phyloP scores from a whole-genome alignment of 257 asterid species.

The Oldenlandia corymbosa region DNA sequence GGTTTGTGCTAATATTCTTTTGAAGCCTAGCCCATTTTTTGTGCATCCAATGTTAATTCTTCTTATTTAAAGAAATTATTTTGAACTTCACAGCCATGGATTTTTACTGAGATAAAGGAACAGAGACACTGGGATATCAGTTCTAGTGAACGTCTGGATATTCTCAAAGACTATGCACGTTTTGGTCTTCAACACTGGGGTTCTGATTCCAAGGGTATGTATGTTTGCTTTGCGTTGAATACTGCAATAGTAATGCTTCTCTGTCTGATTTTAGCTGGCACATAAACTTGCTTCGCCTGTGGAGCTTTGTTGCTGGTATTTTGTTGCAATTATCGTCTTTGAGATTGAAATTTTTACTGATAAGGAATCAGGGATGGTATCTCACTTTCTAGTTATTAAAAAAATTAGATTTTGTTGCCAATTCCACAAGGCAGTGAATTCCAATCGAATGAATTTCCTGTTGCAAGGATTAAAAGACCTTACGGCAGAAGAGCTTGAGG shows the following conservation, averaged over 20 bases:
- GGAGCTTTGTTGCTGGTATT: not conserved
- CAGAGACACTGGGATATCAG: slow-evolving; percentile 98
- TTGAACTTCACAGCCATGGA: slow-evolving; percentile 72
- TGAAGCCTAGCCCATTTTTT: slow-evolving; percentile 6
- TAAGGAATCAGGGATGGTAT: not conserved
- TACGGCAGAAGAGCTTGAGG: not conserved
- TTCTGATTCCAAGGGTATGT: slow-evolving; percentile 83
- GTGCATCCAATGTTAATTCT: not conserved
- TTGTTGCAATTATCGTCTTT: not conserved
- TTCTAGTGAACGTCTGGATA: slow-evolving; percentile 70
- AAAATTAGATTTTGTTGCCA: not conserved
- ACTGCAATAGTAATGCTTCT: not conserved
- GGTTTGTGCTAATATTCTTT: slow-evolving; percentile 40
- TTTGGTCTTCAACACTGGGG: slow-evolving; percentile 99
- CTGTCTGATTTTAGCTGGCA: not conserved
- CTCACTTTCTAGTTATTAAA: not conserved
- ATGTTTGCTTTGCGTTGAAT: not conserved
- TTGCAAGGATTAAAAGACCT: not conserved
- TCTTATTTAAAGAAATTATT: slow-evolving; percentile 3
- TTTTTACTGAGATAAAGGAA: slow-evolving; percentile 94
- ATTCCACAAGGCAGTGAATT: not conserved
- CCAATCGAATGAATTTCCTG: not conserved
- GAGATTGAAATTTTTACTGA: not conserved
- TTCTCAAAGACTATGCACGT: slow-evolving; percentile 70
- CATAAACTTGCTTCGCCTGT: not conserved